Evolutionary conservation across 1,284 basidiomycete genomes (phyloP).

Genomic region (Leccinum variabile): DNA sequence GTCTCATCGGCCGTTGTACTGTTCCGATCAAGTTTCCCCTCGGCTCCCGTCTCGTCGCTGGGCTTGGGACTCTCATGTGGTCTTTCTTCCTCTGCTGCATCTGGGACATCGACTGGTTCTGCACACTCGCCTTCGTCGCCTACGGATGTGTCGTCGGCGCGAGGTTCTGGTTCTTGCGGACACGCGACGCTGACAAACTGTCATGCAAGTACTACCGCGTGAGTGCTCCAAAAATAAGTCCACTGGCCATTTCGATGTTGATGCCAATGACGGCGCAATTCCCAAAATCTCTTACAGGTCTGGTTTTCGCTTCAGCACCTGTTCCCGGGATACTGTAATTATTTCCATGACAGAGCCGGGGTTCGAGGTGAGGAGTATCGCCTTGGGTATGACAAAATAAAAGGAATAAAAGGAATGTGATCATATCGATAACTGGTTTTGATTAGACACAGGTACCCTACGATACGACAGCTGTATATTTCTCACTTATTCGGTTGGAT

Average conservation of each 20-base stretch:
- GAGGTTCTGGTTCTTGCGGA: slow-evolving; percentile 28
- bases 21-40: slow-evolving; percentile 38
- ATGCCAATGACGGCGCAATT: background rate
- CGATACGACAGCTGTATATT: background rate
- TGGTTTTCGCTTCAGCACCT: slow-evolving; percentile 36
- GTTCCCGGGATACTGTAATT: slow-evolving; percentile 35
- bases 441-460: background rate
- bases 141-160: slow-evolving; percentile 31
- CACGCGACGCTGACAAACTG: slow-evolving; percentile 28
- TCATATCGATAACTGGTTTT: background rate
- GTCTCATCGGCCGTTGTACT: slow-evolving; percentile 33
- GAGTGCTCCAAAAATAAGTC: slow-evolving; percentile 6
- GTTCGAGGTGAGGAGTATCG: slow-evolving; percentile 13
- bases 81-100: slow-evolving; percentile 24
- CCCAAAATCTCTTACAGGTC: slow-evolving; percentile 15
- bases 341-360: slow-evolving; percentile 24
- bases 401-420: background rate
- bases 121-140: slow-evolving; percentile 23
- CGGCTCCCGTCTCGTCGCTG: slow-evolving; percentile 27
- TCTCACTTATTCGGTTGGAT: background rate
- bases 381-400: background rate
- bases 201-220: slow-evolving; percentile 39
- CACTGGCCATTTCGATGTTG: background rate
- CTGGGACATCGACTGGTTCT: slow-evolving; percentile 30
- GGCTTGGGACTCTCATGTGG: slow-evolving; percentile 29